Percentiles rank a stretch among this genome's conserved stretches.
These are phyloP conservation scores for Pelagophyceae sp. DNA, from an alignment of 352 stramenopile species.

Conservation along the genomic window DNA sequence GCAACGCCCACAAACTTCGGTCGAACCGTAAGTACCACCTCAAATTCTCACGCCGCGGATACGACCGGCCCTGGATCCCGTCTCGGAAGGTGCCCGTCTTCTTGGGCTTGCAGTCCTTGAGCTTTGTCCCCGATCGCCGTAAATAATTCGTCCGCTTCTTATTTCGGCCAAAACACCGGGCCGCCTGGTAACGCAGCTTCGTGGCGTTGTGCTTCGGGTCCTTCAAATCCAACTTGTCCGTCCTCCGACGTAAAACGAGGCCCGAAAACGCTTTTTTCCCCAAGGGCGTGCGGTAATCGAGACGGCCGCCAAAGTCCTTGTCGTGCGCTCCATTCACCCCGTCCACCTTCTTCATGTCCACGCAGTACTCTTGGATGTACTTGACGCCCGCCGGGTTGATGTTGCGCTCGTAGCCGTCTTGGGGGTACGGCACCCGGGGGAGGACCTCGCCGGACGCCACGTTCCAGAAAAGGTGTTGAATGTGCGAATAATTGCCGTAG, in stretches of 20 bases:
- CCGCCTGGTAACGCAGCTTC: not conserved
- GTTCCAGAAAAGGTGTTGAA: too few species aligned
- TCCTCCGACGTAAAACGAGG: not conserved
- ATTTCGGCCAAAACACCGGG: not conserved
- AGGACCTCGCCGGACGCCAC: too few species aligned
- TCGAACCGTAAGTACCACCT: conserved; percentile 10
- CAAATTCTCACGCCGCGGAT: not conserved
- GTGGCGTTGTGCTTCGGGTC: not conserved
- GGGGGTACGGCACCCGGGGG: too few species aligned
- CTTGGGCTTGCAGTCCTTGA: not conserved
- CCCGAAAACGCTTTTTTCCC: not conserved
- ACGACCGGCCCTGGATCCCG: not conserved
- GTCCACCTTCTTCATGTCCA: not conserved
- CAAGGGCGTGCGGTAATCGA: not conserved
- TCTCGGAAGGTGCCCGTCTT: not conserved
- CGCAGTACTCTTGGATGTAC: conserved; percentile 8
- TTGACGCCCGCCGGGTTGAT: not conserved
- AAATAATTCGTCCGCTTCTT: not conserved
- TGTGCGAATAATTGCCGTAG: too few species aligned
- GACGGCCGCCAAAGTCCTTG: too few species aligned
- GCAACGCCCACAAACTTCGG: not conserved
- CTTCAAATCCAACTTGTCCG: not conserved
- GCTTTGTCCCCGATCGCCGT: not conserved
- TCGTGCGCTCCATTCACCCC: not conserved
- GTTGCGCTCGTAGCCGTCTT: not conserved